These are phyloP conservation scores for Wickerhamiella kurtzmanii DNA, from an alignment of 805 yeast genomes.

Conservation along the genomic window DNA sequence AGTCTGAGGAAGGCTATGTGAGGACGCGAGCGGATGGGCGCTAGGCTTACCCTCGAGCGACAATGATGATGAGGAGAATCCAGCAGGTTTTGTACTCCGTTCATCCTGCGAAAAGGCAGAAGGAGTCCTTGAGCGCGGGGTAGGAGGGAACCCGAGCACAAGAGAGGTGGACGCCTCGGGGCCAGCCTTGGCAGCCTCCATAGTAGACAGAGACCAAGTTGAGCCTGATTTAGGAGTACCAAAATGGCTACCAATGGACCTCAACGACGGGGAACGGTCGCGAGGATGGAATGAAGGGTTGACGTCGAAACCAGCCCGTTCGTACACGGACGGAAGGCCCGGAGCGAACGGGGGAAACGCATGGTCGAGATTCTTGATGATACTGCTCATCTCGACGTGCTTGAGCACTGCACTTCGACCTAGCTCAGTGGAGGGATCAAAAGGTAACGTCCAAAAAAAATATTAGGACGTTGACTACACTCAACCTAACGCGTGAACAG, in stretches of 20 bases:
- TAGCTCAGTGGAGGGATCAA: too few relatives aligned
- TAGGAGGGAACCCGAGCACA: background rate
- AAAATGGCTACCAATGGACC: background rate
- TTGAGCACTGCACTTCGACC: too few relatives aligned
- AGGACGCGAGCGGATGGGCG: background rate
- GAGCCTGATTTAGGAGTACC: background rate
- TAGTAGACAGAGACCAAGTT: background rate
- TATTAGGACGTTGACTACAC: too few relatives aligned
- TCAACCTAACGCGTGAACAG: too few relatives aligned
- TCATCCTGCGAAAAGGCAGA: background rate
- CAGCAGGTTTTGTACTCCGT: background rate
- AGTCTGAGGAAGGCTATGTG: too few relatives aligned
- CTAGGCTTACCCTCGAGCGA: background rate
- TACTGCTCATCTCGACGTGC: background rate
- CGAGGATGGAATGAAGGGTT: constrained; percentile 9
- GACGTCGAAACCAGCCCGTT: constrained; percentile 33
- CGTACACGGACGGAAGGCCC: constrained; percentile 28
- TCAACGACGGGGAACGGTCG: constrained; percentile 3
- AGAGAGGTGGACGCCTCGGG: background rate
- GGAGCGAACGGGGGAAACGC: constrained; percentile 31
- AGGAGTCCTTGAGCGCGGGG: background rate
- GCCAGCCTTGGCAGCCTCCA: background rate
- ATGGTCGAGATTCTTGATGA: constrained; percentile 21
- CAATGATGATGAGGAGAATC: background rate
- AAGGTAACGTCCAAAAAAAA: too few relatives aligned